Percentiles rank a stretch among this genome's conserved stretches.
Evolutionary conservation across 2,329 filamentous ascomycete species (phyloP).

Genomic region (Beauveria bassiana): DNA sequence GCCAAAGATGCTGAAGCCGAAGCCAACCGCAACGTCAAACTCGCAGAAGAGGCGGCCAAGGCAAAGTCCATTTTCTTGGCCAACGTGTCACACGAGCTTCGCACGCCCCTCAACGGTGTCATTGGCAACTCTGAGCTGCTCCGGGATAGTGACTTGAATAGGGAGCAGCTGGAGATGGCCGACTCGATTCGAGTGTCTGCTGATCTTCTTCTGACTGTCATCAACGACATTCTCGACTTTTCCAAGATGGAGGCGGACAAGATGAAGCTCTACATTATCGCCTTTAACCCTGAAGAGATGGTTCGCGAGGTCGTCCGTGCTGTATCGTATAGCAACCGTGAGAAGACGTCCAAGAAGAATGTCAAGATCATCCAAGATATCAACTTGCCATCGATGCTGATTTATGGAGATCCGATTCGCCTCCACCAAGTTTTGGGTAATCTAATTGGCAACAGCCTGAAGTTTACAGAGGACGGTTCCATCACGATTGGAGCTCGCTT

Average conservation of each 20-base stretch:
- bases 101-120: slow-evolving; percentile 78
- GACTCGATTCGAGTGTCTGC: slow-evolving; percentile 82
- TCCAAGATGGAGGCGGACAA: slow-evolving; percentile 88
- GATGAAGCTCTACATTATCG: slow-evolving; percentile 70
- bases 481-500: slow-evolving; percentile 75
- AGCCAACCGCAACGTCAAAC: slow-evolving; percentile 69
- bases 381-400: slow-evolving; percentile 64
- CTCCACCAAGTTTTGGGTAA: slow-evolving; percentile 69
- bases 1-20: slow-evolving; percentile 70
- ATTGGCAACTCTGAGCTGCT: slow-evolving; percentile 83
- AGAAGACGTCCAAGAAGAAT: slow-evolving; percentile 54
- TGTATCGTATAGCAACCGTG: slow-evolving; percentile 57
- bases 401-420: slow-evolving; percentile 58
- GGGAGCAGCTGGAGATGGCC: slow-evolving; percentile 75
- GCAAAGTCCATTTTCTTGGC: slow-evolving; percentile 76
- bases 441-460: slow-evolving; percentile 85
- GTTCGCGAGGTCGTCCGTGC: slow-evolving; percentile 59
- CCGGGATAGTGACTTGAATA: slow-evolving; percentile 65
- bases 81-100: slow-evolving; percentile 73
- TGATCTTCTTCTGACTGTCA: slow-evolving; percentile 80
- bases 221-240: slow-evolving; percentile 94
- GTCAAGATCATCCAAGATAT: slow-evolving; percentile 64
- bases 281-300: slow-evolving; percentile 61
- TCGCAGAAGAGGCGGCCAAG: slow-evolving; percentile 76
- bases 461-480: slow-evolving; percentile 81